A percentile compares a stretch with the other conserved stretches of the same genome.
phyloP scores from a whole-genome alignment of 306 rosid genomes.

The Acacia acuminata region DNA sequence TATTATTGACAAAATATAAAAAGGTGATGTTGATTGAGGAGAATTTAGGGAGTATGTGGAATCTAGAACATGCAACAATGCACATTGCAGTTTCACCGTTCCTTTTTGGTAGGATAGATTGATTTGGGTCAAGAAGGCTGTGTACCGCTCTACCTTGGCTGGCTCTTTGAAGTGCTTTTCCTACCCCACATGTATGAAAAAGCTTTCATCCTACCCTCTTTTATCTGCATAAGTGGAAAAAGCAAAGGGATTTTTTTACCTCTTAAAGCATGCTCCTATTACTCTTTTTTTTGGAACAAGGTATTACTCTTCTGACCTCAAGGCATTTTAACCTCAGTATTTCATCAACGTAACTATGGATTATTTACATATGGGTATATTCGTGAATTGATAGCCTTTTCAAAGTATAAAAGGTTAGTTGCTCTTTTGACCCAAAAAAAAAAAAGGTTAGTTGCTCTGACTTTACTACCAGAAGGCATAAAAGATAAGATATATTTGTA shows the following conservation, averaged over 20 bases:
- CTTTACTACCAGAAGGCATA: neutral
- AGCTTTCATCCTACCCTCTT: slow-evolving; percentile 22
- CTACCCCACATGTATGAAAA: slow-evolving; percentile 55
- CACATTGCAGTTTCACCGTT: slow-evolving; percentile 22
- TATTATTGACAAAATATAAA: slow-evolving; percentile 20
- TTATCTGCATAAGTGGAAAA: slow-evolving; percentile 27
- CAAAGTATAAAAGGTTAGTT: neutral
- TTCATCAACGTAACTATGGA: slow-evolving; percentile 1
- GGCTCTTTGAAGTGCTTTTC: slow-evolving; percentile 55
- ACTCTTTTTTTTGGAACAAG: no score
- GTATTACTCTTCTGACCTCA: neutral
- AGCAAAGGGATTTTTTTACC: neutral
- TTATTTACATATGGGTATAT: neutral
- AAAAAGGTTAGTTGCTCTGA: slow-evolving; percentile 10
- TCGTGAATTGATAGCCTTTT: slow-evolving; percentile 18
- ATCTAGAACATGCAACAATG: slow-evolving; percentile 43
- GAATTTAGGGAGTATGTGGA: slow-evolving; percentile 37
- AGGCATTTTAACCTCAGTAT: neutral
- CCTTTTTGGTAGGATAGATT: slow-evolving; percentile 29
- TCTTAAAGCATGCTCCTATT: slow-evolving; percentile 2
- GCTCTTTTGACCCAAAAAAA: no score
- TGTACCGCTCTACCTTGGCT: slow-evolving; percentile 36
- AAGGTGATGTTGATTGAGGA: slow-evolving; percentile 52
- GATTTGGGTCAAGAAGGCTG: slow-evolving; percentile 34
- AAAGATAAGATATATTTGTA: neutral